These are phyloP conservation scores for Aristolochia californica DNA, from an alignment of 164 flowering plant species.

Conservation along the genomic window DNA sequence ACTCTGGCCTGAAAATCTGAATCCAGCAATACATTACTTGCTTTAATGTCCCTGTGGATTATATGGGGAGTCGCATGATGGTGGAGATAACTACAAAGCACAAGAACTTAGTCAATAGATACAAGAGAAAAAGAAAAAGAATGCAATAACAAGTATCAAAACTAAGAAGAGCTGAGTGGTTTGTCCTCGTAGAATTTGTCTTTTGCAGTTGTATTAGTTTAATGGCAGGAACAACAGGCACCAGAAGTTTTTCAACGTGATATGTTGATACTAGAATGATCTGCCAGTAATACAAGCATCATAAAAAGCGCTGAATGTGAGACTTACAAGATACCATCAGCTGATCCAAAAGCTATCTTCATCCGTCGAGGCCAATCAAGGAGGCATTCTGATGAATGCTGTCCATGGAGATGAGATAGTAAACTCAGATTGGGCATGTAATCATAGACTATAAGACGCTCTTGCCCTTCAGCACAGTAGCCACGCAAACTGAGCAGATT, in stretches of 20 bases:
- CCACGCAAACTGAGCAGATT: slow-evolving; percentile 81
- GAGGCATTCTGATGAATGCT: slow-evolving; percentile 74
- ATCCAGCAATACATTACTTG: slow-evolving; percentile 70
- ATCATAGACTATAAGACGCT: slow-evolving; percentile 81
- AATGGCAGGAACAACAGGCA: too few relatives aligned
- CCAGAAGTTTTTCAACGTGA: too few relatives aligned
- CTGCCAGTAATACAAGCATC: too few relatives aligned
- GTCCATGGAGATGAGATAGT: slow-evolving; percentile 87
- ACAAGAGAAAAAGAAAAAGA: not conserved
- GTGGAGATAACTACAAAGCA: slow-evolving; percentile 56
- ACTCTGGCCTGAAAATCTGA: slow-evolving; percentile 59
- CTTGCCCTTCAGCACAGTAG: slow-evolving; percentile 92
- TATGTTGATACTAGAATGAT: too few relatives aligned
- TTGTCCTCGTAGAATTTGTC: too few relatives aligned
- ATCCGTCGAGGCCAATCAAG: slow-evolving; percentile 78
- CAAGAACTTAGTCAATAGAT: slow-evolving; percentile 1
- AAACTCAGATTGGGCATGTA: slow-evolving; percentile 89
- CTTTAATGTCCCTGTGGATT: slow-evolving; percentile 75
- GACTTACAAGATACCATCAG: slow-evolving; percentile 83
- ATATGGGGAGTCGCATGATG: slow-evolving; percentile 68
- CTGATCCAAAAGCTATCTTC: slow-evolving; percentile 81
- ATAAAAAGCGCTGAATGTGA: not conserved
- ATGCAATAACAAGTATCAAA: not conserved
- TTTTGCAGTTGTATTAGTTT: too few relatives aligned
- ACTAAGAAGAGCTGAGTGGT: too few relatives aligned